These are phyloP conservation scores for Ustilago loliicola DNA, from an alignment of 1,284 basidiomycete species.

Conservation along the genomic window DNA sequence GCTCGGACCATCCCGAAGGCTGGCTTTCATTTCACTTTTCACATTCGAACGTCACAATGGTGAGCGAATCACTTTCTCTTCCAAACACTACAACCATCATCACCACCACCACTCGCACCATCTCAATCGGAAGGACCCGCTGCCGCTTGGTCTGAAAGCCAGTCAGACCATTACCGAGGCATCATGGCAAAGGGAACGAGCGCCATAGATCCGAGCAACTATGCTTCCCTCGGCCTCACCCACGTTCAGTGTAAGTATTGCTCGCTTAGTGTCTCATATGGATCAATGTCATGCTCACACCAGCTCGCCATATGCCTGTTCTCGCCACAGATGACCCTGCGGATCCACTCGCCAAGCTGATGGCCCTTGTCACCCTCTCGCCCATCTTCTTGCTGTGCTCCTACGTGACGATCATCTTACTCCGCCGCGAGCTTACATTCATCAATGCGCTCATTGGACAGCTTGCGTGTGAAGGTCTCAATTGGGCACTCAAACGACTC, in stretches of 20 bases:
- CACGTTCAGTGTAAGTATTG: slow-evolving; percentile 61
- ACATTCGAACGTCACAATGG: background rate
- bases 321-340: slow-evolving; percentile 44
- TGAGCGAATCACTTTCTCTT: background rate
- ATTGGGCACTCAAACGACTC: slow-evolving; percentile 79
- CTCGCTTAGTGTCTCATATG: background rate
- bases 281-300: background rate
- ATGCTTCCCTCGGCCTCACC: slow-evolving; percentile 61
- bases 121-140: background rate
- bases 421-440: slow-evolving; percentile 82
- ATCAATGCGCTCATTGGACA: slow-evolving; percentile 87
- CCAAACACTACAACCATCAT: background rate
- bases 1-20: slow-evolving; percentile 29
- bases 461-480: slow-evolving; percentile 79
- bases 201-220: slow-evolving; percentile 56
- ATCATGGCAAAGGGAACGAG: slow-evolving; percentile 43
- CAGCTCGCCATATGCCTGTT: background rate
- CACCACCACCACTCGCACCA: slow-evolving; percentile 2
- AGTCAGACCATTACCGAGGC: background rate
- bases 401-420: slow-evolving; percentile 81
- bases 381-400: slow-evolving; percentile 72
- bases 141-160: background rate
- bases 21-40: background rate
- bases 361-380: slow-evolving; percentile 64
- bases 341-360: slow-evolving; percentile 53